These are phyloP conservation scores for Nemania sp. DNA, from an alignment of 2,329 filamentous ascomycete species.

Conservation along the genomic window DNA sequence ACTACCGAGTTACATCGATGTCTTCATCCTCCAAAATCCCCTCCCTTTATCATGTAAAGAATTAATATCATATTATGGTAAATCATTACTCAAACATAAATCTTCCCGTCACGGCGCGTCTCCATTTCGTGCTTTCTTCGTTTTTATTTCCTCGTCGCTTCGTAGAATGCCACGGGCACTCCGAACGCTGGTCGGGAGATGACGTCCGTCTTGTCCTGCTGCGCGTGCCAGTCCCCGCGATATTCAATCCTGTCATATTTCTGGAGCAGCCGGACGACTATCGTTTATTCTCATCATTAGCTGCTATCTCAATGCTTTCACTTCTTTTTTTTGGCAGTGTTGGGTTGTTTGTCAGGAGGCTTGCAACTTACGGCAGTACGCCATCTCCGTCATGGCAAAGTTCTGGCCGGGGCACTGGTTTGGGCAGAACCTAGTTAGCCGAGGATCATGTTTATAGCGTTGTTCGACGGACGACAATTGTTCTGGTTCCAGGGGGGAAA, in stretches of 20 bases:
- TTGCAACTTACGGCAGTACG: constrained; percentile 23
- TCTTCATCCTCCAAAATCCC: too few relatives aligned
- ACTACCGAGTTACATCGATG: too few relatives aligned
- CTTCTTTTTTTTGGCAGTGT: too few relatives aligned
- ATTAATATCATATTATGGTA: neutral
- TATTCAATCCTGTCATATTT: constrained; percentile 30
- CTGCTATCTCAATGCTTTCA: neutral
- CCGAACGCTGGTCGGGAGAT: constrained; percentile 25
- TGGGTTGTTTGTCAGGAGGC: too few relatives aligned
- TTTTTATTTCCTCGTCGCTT: neutral
- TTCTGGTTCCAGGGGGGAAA: neutral
- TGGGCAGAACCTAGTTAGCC: constrained; percentile 6
- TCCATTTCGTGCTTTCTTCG: too few relatives aligned
- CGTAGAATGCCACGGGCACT: constrained; percentile 27
- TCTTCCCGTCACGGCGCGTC: too few relatives aligned
- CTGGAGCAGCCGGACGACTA: constrained; percentile 30
- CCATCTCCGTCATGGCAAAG: constrained; percentile 32
- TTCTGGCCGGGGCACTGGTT: constrained; percentile 30
- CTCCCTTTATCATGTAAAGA: neutral
- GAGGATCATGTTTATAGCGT: neutral
- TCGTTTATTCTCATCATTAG: neutral
- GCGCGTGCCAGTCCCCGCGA: constrained; percentile 30
- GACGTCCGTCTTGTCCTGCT: constrained; percentile 24
- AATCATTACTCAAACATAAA: constrained; percentile 2
- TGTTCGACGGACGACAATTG: neutral